A percentile compares a stretch with the other conserved stretches of the same genome.
Evolutionary conservation across 805 yeast species (phyloP).

Genomic region (Trichomonascus vanleenenianus): DNA sequence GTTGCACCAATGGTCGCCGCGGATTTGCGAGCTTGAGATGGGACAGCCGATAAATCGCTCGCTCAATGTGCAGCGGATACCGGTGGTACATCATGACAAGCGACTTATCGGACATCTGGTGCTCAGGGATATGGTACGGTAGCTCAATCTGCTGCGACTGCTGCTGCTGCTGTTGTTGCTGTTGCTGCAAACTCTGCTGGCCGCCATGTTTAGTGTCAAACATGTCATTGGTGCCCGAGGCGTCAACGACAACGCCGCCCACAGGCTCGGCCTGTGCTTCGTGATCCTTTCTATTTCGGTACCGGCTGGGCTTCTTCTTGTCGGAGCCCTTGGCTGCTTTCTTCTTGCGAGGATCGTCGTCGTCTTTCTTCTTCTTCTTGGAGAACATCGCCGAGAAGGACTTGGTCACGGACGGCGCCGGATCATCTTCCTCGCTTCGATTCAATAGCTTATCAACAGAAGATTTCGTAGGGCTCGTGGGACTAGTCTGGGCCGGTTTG

Average conservation of each 20-base stretch:
- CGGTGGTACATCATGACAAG: constrained; percentile 39
- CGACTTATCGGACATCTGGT: constrained; percentile 28
- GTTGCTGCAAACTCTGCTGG: constrained; percentile 5
- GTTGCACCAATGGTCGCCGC: constrained; percentile 82
- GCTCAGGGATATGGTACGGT: constrained; percentile 31
- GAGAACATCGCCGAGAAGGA: constrained; percentile 14
- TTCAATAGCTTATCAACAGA: constrained; percentile 13
- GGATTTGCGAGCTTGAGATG: constrained; percentile 94
- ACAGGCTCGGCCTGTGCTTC: constrained; percentile 3
- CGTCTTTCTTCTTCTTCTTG: constrained; percentile 14
- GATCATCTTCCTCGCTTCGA: constrained; percentile 5
- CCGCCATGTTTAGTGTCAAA: too few relatives aligned
- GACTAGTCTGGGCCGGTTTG: neutral
- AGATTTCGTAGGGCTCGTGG: constrained; percentile 4
- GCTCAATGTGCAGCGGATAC: constrained; percentile 89
- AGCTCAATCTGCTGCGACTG: constrained; percentile 15
- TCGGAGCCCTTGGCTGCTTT: constrained; percentile 1
- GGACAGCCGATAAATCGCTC: constrained; percentile 88
- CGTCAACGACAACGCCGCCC: constrained; percentile 1
- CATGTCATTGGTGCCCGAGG: constrained; percentile 6
- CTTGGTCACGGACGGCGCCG: constrained; percentile 8
- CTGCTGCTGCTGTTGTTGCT: constrained; percentile 14
- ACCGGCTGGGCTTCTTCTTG: constrained; percentile 2
- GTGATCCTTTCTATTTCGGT: constrained; percentile 1
- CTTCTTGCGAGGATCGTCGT: neutral